Base-by-base conservation (phyloP, 306 rosid species). In the Potentilla sterilis region DNA sequence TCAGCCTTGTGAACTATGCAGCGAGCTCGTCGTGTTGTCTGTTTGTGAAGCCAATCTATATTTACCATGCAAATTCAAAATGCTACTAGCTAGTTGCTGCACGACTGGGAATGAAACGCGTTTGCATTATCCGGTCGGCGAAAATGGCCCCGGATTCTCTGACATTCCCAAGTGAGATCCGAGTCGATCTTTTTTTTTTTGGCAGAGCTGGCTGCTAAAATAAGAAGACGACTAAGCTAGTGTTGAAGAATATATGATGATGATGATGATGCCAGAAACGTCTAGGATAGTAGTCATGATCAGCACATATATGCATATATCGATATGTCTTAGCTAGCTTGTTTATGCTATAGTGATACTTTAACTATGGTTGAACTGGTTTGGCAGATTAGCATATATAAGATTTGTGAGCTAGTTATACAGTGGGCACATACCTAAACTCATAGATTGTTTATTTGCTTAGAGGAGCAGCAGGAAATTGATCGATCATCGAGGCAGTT, bases 91-190 rank as follows among this genome's bases (percentile, higher is more conserved):
- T 14, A 34, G 41, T 58, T 12, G 16, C 28, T 58, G 6, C 37
- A 58, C 64, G 64, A 58, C 37, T 58, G 12, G 64, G 40, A 61
- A 28, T 4, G 19, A 61, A n/a, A 64, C 69, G 69, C 69, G 69
- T 64, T 64, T 64, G 16, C 2, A 37, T 38, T 64, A 64, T 64
- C 69, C 24, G 69, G 69, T 18, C 69, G 68, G 68, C 21, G 32
- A 22, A 13, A 61, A 4, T 28, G 41, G 40, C 2, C 42, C 24
- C 46, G 44, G 69, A 64, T 64, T 37, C 9, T 64, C 69, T 64
- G 24, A 64, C 69, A 64, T 7, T 7, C 5, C 21, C 4, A 5
- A 32, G 40, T 61, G 43, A 62, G 12, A 34, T 62, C 67, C 67
- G 42, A 58, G 16, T 58, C 37, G 67, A 21, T 28, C 66, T 61